Base-by-base conservation (phyloP, 805 yeast genomes). In the Pichia nakasei region DNA sequence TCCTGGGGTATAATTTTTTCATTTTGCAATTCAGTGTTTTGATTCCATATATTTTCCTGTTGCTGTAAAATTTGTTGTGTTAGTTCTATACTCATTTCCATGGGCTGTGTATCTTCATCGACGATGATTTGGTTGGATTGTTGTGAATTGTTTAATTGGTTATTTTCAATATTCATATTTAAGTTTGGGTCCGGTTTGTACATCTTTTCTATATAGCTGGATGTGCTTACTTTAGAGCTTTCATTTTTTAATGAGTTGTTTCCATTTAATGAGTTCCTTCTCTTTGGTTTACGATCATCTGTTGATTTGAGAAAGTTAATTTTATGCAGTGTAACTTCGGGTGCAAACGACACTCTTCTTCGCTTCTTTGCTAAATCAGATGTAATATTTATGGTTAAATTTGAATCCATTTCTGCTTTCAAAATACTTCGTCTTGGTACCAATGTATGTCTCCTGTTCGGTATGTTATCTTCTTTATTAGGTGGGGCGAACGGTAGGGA, bases 281-380 rank as follows among this genome's bases (percentile, higher is more conserved):
- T 31, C 18, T 46, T 42, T 34, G 29, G 41, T 13, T 35, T 47
- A 17, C 43, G 42, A n/a, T 45, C 38, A 8, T 46, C 49, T 22
- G 35, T 39, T 2, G 48, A 38, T 9, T 29, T 37, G 7, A 40
- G 35, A 35, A 35, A 39, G 26, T 47, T 48, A 20, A 48, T 50
- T 37, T 78, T 75, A 53, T 80, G 85, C 35, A 80, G 66, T 3
- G 83, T 79, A 0, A 80, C 85, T 51, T 79, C 85, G 1, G 84
- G 84, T 1, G 89, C 89, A 67, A 84, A 84, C 5, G 87, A 79
- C 5, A 84, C 91, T 22, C 91, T 62, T 45, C 91, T 62, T 32
- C 63, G 60, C 31, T 59, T 50, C 9, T 24, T 33, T 21, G 46
- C 3, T 44, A 47, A 40, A 42, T 57, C 48, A 32, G 64, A 67